Evolutionary conservation across 2,329 filamentous ascomycete genomes (phyloP).

Genomic region (Beauveria medogensis): DNA sequence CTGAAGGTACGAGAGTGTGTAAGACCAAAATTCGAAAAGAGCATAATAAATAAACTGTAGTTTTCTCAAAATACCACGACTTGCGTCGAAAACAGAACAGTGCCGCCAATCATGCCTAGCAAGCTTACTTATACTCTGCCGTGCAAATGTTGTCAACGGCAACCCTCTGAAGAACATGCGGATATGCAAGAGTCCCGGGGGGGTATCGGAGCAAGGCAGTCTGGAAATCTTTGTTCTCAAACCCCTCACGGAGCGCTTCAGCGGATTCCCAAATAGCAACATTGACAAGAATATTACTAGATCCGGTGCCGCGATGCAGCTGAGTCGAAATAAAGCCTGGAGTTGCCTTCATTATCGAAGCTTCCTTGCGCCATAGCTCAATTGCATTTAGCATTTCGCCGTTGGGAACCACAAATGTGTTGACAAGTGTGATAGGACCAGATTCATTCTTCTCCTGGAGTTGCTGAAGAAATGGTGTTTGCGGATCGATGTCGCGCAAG

Average conservation of each 20-base stretch:
- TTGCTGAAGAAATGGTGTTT: neutral
- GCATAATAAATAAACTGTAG: accelerated
- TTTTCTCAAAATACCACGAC: neutral
- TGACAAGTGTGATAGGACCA: neutral
- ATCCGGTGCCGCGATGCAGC: neutral
- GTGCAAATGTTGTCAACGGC: neutral
- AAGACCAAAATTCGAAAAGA: neutral
- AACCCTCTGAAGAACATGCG: neutral
- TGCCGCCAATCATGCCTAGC: neutral
- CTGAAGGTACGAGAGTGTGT: neutral
- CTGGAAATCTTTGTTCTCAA: neutral
- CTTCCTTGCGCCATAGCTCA: neutral
- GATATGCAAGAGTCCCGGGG: neutral
- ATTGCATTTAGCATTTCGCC: neutral
- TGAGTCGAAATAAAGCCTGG: neutral
- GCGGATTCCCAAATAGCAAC: neutral
- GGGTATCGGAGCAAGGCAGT: neutral
- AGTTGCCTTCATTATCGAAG: neutral
- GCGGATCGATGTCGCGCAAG: neutral
- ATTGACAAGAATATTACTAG: neutral
- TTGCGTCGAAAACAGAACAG: neutral
- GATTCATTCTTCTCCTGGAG: neutral
- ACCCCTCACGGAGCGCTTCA: neutral
- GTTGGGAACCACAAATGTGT: neutral
- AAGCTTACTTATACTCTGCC: neutral